Base-by-base conservation (phyloP, 2,329 filamentous ascomycete genomes). In the Kalmusia sp. region DNA sequence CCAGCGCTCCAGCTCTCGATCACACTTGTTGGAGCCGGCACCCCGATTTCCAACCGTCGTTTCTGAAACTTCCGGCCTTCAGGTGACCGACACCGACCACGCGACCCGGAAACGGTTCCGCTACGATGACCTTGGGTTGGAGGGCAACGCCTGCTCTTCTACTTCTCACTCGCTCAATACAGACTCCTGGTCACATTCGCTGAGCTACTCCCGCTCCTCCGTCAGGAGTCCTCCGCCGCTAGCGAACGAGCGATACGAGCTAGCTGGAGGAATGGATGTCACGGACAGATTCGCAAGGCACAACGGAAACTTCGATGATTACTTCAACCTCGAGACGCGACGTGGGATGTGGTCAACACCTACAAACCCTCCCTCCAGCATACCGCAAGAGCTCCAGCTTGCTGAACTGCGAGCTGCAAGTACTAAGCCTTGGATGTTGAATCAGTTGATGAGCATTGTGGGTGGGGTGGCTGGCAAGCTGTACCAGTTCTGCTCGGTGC, bases 401-500 rank as follows among this genome's bases (percentile, higher is more conserved):
- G 54, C 55, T 19, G 52, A 39, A 28, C 41, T 55, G 33, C 50
- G 63, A n/a, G 47, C 58, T 30, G 63, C 63, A 19, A 62, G 49
- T 3, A 54, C 58, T 39, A 71, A 65, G 37, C 53, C 67, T 2
- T 73, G 64, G 70, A 46, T 63, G 38, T 30, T 70, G 28, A 54
- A 63, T 21, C 64, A 65, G 43, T 83, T 89, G 4, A 77, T 91
- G 27, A 83, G 77, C 34, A 81, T 89, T 0, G 81, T 91, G 6
- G 86, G 86, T 1, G 85, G 82, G 24, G 84, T 90, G 3, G 85
- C 90, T 1, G 90, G 91, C 15, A 93, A 88, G 66, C 86, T 96
- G 0, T 92, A 91, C 84, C 85, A 92, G 62, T 95, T 96, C 65
- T 96, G 93, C 77, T 77, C 79, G 0, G 85, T 79, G 21, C 85